A percentile compares a stretch with the other conserved stretches of the same genome.
phyloP scores from a whole-genome alignment of 2,329 filamentous ascomycete genomes.

The Paracamarosporium sp. region DNA sequence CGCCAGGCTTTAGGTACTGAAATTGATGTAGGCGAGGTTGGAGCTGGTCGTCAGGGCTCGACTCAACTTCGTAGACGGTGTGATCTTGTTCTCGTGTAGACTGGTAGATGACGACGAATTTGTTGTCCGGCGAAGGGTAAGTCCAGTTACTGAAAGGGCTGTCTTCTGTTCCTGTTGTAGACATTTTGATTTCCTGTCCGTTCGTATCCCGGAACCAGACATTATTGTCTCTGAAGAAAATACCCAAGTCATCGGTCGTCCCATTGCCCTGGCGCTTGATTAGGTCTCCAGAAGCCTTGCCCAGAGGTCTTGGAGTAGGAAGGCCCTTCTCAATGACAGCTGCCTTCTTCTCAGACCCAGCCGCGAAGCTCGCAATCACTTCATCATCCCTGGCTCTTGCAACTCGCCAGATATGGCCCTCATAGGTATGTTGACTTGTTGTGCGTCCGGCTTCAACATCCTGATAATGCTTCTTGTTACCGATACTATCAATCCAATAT shows the following conservation, averaged over 20 bases:
- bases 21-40: conserved; percentile 26
- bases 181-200: conserved; percentile 24
- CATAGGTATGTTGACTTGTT: conserved; percentile 13
- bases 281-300: conserved; percentile 5
- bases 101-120: conserved; percentile 26
- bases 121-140: conserved; percentile 24
- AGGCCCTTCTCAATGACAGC: conserved; percentile 18
- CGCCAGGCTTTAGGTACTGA: conserved; percentile 27
- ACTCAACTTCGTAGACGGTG: conserved; percentile 26
- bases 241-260: conserved; percentile 7
- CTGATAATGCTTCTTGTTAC: conserved; percentile 12
- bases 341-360: conserved; percentile 6
- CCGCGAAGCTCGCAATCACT: conserved; percentile 17
- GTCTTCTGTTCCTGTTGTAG: conserved; percentile 24
- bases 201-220: conserved; percentile 25
- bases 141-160: conserved; percentile 23
- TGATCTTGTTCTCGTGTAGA: conserved; percentile 23
- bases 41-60: conserved; percentile 25
- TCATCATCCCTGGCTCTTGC: conserved; percentile 3
- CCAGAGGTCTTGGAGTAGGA: conserved; percentile 5
- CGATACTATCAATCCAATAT: conserved; percentile 19
- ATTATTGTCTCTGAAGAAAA: conserved; percentile 29
- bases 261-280: conserved; percentile 18
- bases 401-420: conserved; percentile 23
- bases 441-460: conserved; percentile 13